phyloP scores from a whole-genome alignment of 2,329 filamentous ascomycete genomes.

The Botryotinia calthae region DNA sequence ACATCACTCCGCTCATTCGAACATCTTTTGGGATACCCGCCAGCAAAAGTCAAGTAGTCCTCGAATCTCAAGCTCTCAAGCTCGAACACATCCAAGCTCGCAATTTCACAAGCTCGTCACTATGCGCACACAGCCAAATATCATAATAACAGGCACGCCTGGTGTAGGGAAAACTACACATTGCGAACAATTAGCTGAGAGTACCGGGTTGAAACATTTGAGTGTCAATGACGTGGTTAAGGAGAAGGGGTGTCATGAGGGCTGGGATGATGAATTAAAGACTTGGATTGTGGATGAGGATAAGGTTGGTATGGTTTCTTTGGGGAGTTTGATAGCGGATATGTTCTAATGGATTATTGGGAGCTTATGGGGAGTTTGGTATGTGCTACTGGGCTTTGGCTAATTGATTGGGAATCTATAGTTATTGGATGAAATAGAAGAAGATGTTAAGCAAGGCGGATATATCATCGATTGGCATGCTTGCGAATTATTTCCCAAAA shows the following conservation, averaged over 20 bases:
- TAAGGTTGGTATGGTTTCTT: conserved; percentile 46
- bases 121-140: conserved; percentile 61
- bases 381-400: not conserved
- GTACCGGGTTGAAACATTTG: conserved; percentile 75
- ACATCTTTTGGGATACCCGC: not conserved
- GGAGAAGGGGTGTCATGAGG: conserved; percentile 81
- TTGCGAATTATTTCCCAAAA: conserved; percentile 89
- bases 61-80: not conserved
- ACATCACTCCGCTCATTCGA: not conserved
- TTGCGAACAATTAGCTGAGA: conserved; percentile 74
- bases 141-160: conserved; percentile 92
- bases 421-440: conserved; percentile 86
- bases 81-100: not conserved
- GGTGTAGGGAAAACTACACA: conserved; percentile 96
- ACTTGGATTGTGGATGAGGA: conserved; percentile 97
- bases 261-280: conserved; percentile 79
- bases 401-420: conserved; percentile 39
- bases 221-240: conserved; percentile 91
- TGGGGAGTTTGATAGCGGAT: not conserved
- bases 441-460: conserved; percentile 73
- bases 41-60: not conserved
- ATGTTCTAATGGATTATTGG: not conserved
- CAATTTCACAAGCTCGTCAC: not conserved
- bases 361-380: not conserved
- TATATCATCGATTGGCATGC: conserved; percentile 97